Percentiles rank a stretch among this genome's conserved stretches.
Evolutionary conservation across 257 asterid genomes (phyloP).

Genomic region (Solanum chilense): DNA sequence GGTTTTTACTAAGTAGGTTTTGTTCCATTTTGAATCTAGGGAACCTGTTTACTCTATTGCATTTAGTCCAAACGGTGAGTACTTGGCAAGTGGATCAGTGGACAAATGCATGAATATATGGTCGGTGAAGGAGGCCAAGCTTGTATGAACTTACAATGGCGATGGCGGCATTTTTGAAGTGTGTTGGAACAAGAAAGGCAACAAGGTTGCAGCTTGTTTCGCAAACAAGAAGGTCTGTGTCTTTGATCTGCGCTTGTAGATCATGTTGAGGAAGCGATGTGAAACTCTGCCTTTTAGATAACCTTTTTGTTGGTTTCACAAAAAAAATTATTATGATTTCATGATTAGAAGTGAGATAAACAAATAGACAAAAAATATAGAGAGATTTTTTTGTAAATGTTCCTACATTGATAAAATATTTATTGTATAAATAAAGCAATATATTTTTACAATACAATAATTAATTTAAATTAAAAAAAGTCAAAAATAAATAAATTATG

Average conservation of each 20-base stretch:
- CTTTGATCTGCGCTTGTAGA: slow-evolving; percentile 68
- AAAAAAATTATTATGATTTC: too few relatives aligned
- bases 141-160: slow-evolving; percentile 73
- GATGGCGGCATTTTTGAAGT: slow-evolving; percentile 85
- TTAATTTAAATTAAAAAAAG: too few relatives aligned
- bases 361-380: too few relatives aligned
- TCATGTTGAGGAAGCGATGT: not conserved
- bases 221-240: slow-evolving; percentile 87
- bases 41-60: slow-evolving; percentile 87
- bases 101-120: slow-evolving; percentile 84
- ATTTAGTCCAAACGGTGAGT: slow-evolving; percentile 89
- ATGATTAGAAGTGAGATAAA: too few relatives aligned
- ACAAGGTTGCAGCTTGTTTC: slow-evolving; percentile 79
- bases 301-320: not conserved
- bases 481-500: too few relatives aligned
- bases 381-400: too few relatives aligned
- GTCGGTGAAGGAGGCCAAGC: slow-evolving; percentile 90
- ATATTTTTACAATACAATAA: too few relatives aligned
- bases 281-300: not conserved
- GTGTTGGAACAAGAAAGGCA: slow-evolving; percentile 94
- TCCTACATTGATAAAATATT: too few relatives aligned
- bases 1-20: not conserved
- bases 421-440: too few relatives aligned
- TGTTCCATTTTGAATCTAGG: slow-evolving; percentile 29
- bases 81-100: slow-evolving; percentile 83